These are phyloP conservation scores for Nicotiana otophora DNA, from an alignment of 257 asterid genomes.

Conservation along the genomic window DNA sequence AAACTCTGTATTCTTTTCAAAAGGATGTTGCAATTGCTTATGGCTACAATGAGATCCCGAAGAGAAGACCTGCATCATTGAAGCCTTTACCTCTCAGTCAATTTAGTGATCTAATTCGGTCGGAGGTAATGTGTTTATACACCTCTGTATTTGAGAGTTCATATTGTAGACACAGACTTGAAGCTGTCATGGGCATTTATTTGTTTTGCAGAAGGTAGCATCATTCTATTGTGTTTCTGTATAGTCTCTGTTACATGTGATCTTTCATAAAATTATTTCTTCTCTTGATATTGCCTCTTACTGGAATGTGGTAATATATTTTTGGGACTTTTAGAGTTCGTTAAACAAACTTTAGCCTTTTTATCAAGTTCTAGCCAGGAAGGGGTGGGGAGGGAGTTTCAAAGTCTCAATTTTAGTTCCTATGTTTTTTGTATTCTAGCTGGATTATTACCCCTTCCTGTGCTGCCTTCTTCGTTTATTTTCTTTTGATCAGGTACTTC, in stretches of 20 bases:
- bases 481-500: neutral
- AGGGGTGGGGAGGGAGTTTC: neutral
- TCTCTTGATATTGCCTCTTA: neutral
- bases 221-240: neutral
- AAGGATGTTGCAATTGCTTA: constrained; percentile 94
- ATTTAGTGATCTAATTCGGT: constrained; percentile 69
- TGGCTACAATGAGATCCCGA: constrained; percentile 80
- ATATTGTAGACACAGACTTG: neutral
- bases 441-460: neutral
- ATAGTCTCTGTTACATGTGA: neutral
- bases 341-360: neutral
- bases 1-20: constrained; percentile 12
- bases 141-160: constrained; percentile 7
- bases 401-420: neutral
- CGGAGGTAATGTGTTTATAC: constrained; percentile 47
- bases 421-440: neutral
- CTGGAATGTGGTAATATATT: neutral
- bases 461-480: neutral
- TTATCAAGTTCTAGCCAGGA: neutral
- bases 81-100: constrained; percentile 65
- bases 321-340: neutral
- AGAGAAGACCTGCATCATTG: constrained; percentile 64
- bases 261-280: neutral
- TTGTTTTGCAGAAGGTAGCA: neutral
- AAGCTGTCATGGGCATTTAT: neutral